Base-by-base conservation (phyloP, 2,329 filamentous ascomycete genomes). In the Fusarium begoniae region DNA sequence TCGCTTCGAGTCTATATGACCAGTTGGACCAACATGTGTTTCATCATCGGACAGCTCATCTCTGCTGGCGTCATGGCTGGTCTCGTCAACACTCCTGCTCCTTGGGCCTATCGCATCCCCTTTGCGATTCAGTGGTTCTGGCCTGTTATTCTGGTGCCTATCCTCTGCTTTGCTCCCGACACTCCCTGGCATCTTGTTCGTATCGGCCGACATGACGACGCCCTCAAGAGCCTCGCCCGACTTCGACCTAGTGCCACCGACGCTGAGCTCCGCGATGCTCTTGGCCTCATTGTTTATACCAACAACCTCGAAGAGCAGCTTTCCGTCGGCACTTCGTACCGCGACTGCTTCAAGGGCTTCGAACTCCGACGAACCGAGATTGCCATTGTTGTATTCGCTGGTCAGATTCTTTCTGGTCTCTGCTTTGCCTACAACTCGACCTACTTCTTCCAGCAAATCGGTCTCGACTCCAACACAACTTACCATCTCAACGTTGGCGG, bases 41-140 rank as follows among this genome's bases (percentile, higher is more conserved):
- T 84, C 77, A 83, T 83, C 14, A 82, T 86, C 18, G 86, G 86
- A 2, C 84, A 87, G 67, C 77, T 87, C 38, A 81, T 87, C 43
- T 83, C 83, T 2, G 82, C 84, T 8, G 80, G 79, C 2, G 66
- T 81, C 14, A 62, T 80, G 56, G 64, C 75, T 13, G 75, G 77
- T 6, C 67, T 80, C 1, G 71, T 78, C 54, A 68, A 78, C 37
- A 79, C 81, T 26, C 70, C 77, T 1, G 74, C 82, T 5, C 75
- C 86, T 32, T 87, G 84, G 83, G 82, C 83, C 0, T 88, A 85
- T 73, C 80, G 83, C 12, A 85, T 84, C 15, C 86, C 86, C 1
- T 88, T 85, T 62, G 85, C 82, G 2, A 60, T 87, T 1, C 86
- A 88, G 67, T 88, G 87, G 86, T 74, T 83, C 8, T 88, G 84